These are phyloP conservation scores for baker's yeast (Saccharomyces cerevisiae) DNA, from an alignment of 805 yeast species.

Conservation along the genomic window DNA sequence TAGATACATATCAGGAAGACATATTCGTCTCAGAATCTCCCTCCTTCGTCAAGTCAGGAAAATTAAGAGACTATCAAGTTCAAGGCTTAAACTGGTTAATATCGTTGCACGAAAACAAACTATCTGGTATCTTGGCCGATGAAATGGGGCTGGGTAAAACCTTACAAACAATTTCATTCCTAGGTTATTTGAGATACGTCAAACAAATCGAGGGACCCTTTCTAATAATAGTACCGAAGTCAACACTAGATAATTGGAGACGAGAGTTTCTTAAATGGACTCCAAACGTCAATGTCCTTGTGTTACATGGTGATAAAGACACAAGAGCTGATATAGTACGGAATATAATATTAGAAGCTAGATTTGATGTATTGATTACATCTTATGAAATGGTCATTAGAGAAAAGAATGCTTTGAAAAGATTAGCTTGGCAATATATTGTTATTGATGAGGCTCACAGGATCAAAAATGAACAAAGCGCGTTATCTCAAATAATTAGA, in stretches of 20 bases:
- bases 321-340: slow-evolving; percentile 55
- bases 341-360: slow-evolving; percentile 52
- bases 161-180: slow-evolving; percentile 83
- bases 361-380: slow-evolving; percentile 84
- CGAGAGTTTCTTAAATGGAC: slow-evolving; percentile 94
- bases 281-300: slow-evolving; percentile 80
- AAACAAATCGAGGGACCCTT: slow-evolving; percentile 82
- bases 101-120: slow-evolving; percentile 74
- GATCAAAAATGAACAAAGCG: slow-evolving; percentile 88
- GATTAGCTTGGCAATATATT: slow-evolving; percentile 86
- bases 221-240: slow-evolving; percentile 87
- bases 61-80: slow-evolving; percentile 80
- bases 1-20: slow-evolving; percentile 37
- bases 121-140: slow-evolving; percentile 92
- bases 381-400: slow-evolving; percentile 91
- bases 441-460: slow-evolving; percentile 95
- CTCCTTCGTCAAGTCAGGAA: slow-evolving; percentile 59
- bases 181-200: slow-evolving; percentile 78
- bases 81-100: slow-evolving; percentile 95
- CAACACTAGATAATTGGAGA: slow-evolving; percentile 93
- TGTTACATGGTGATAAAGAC: slow-evolving; percentile 88
- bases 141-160: slow-evolving; percentile 99
- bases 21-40: slow-evolving; percentile 86
- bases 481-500: slow-evolving; percentile 86
- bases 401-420: slow-evolving; percentile 73